A percentile compares a stretch with the other conserved stretches of the same genome.
Evolutionary conservation across 2,329 filamentous ascomycete genomes (phyloP).

Genomic region (Talaromyces funiculosus): DNA sequence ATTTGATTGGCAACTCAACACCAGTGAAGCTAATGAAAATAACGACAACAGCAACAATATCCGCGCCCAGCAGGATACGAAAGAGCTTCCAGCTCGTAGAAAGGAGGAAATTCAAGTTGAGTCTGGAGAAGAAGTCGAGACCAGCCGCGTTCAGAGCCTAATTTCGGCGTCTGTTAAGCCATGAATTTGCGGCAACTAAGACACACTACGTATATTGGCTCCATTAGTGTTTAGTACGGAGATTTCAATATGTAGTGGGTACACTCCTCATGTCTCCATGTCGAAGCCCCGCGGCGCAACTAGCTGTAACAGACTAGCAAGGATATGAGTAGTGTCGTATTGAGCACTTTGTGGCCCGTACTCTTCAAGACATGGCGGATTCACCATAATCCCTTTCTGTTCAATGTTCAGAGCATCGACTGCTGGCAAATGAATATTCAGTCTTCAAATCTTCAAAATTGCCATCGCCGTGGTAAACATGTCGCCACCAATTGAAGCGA

Average conservation of each 20-base stretch:
- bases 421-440: background rate
- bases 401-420: background rate
- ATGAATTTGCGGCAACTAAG: background rate
- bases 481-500: background rate
- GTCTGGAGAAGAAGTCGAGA: background rate
- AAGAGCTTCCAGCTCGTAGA: conserved; percentile 16
- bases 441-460: background rate
- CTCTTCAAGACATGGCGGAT: background rate
- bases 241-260: background rate
- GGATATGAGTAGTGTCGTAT: background rate
- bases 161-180: conserved; percentile 2
- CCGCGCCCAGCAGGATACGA: conserved; percentile 9
- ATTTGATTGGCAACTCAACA: background rate
- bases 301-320: conserved; percentile 13
- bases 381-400: background rate
- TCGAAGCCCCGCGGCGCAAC: background rate
- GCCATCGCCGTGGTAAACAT: background rate
- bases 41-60: background rate
- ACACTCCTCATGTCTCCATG: background rate
- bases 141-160: background rate
- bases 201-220: conserved; percentile 1
- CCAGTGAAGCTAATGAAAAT: background rate
- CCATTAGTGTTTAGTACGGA: conserved; percentile 4
- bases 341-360: background rate
- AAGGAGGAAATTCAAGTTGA: conserved; percentile 7